Conservation (phyloP, 73 alveolate species). For the Paramecium octaurelia region DNA sequence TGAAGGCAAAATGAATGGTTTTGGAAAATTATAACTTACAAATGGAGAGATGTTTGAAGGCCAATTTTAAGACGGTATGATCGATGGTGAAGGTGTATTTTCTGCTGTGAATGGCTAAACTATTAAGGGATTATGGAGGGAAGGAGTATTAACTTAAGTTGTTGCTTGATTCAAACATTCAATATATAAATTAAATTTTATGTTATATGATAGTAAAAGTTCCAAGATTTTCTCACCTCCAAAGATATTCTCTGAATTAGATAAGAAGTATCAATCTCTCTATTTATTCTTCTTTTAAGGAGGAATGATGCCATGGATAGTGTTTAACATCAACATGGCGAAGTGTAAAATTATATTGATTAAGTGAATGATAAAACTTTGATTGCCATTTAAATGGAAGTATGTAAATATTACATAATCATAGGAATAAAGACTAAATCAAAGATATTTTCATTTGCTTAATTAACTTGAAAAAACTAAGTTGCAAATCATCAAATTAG, state of each 20-base stretch:
- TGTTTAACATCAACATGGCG: not conserved
- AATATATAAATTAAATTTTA: not conserved
- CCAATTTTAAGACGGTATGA: slow-evolving; percentile 20
- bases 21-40: not conserved
- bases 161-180: not conserved
- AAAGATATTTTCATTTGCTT: slow-evolving; percentile 16
- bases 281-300: not conserved
- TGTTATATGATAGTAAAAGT: not conserved
- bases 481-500: not conserved
- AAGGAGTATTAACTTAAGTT: slow-evolving; percentile 25
- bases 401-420: not conserved
- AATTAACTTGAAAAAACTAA: slow-evolving; percentile 42
- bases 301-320: not conserved
- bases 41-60: slow-evolving; percentile 26
- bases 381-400: not conserved
- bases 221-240: not conserved
- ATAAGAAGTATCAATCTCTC: not conserved
- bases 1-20: slow-evolving; percentile 44
- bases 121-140: slow-evolving; percentile 9
- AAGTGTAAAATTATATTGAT: not conserved
- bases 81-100: slow-evolving; percentile 8
- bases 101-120: not conserved
- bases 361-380: not conserved
- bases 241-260: not conserved
- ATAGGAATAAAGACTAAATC: slow-evolving; percentile 13